Conservation (phyloP, 352 stramenopile species). For the Lagenidium sp. region DNA sequence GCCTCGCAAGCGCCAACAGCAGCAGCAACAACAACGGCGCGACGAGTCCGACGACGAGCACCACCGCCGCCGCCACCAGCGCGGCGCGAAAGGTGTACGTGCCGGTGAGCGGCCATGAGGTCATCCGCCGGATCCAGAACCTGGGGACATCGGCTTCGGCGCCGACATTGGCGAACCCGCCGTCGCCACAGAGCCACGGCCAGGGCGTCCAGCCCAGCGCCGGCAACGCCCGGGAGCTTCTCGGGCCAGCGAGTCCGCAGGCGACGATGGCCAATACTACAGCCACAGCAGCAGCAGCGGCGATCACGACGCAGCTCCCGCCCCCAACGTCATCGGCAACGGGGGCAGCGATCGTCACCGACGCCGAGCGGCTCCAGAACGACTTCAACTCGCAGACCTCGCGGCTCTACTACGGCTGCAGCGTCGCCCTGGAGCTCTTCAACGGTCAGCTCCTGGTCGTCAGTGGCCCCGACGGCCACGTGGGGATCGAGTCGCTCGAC, state of each 20-base stretch:
- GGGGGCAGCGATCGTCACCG: conserved; percentile 2
- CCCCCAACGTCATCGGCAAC: not conserved
- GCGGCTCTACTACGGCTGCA: conserved; percentile 57
- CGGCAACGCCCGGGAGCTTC: too few relatives aligned
- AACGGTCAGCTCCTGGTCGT: conserved; percentile 73
- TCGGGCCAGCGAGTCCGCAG: too few relatives aligned
- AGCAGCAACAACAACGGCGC: not conserved
- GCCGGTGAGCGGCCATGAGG: conserved; percentile 28
- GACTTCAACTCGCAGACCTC: conserved; percentile 61
- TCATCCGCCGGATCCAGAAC: conserved; percentile 44
- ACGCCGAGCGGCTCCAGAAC: conserved; percentile 59
- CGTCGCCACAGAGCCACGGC: not conserved
- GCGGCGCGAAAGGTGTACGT: too few relatives aligned
- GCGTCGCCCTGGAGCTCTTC: conserved; percentile 60
- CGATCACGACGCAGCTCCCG: not conserved
- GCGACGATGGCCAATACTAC: not conserved
- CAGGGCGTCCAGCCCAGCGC: not conserved
- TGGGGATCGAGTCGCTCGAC: conserved; percentile 53
- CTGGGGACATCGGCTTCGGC: conserved; percentile 35
- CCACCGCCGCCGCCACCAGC: not conserved
- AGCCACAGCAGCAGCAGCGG: not conserved
- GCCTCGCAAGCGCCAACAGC: not conserved
- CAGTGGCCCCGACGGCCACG: conserved; percentile 41
- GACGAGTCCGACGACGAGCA: not conserved
- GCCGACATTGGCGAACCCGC: conserved; percentile 11